Evolutionary conservation across 495 filamentous ascomycete species (phyloP), one percentile per base, ranked within the genome.

Genomic region (Aspergillus asperescens): DNA sequence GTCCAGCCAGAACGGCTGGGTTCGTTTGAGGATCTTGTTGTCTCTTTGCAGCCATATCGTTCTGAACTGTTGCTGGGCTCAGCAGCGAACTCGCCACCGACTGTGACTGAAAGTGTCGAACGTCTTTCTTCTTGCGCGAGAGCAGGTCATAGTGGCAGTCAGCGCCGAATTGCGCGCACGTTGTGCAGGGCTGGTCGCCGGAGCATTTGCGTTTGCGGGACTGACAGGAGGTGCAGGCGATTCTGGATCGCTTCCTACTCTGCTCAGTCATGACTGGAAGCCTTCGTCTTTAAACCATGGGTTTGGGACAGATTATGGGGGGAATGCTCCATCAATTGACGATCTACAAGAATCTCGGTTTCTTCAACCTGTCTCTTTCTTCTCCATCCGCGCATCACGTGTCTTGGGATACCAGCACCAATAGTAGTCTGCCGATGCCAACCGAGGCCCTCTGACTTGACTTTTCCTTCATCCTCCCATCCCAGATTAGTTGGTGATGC

Each of bases 191-290:
- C 29, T 67, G 64, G 5, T 70, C 65, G 38, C 74, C 76, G 43
- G 77, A 72, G 62, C 77, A 79, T 74, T 79, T 80, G 7, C 77
- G 70, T 52, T 81, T 81, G 24, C 77, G 70, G 2, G 74, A 65
- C 44, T 78, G 71, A 41, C 78, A 81, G 4, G 71, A 72, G 16
- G 66, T 54, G 61, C 78, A 81, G 25, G 77, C 78, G 18, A 72
- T 64, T 15, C 76, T 69, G 39, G 73, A 72, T 41, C 73, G 70
- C 52, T 74, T 74, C 24, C 73, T 65, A 2, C 59, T 56, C 24
- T 63, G 60, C 23, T 73, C 68, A 34, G 62, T 40, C 70, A 73
- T 73, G 13, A 29, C 47, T 15, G 45, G 39, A 49, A 12, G 16
- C 38, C 48, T 24, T 34, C 35, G 32, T 12, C 13, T 41, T 40